These are phyloP conservation scores for Lichina pygmaea DNA, from an alignment of 495 filamentous ascomycete genomes.

Conservation along the genomic window DNA sequence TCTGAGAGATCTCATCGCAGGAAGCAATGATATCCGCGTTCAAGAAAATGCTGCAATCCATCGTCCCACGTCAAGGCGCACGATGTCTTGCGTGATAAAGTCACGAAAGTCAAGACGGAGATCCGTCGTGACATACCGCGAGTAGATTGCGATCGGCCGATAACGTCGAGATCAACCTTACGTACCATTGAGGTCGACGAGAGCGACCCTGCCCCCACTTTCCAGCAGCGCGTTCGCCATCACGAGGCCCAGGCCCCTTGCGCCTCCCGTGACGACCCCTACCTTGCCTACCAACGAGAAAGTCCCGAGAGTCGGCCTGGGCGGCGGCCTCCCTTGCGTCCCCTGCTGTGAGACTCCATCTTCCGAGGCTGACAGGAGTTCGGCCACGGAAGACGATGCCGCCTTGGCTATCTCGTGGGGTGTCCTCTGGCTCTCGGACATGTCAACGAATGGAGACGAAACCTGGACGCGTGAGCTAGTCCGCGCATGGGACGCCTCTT, in stretches of 20 bases:
- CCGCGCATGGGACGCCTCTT: slow-evolving; percentile 19
- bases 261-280: slow-evolving; percentile 62
- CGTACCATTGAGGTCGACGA: slow-evolving; percentile 81
- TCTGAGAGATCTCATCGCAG: too few relatives aligned
- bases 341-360: slow-evolving; percentile 4
- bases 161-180: slow-evolving; percentile 18
- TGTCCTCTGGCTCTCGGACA: slow-evolving; percentile 27
- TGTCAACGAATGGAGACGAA: slow-evolving; percentile 42
- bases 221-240: slow-evolving; percentile 77
- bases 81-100: too few relatives aligned
- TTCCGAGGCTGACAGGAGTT: too few relatives aligned
- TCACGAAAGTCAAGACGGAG: too few relatives aligned
- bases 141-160: too few relatives aligned
- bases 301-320: slow-evolving; percentile 36
- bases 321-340: slow-evolving; percentile 29
- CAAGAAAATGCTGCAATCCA: too few relatives aligned
- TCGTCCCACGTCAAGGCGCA: too few relatives aligned
- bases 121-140: too few relatives aligned
- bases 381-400: slow-evolving; percentile 14
- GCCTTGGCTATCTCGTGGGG: background rate
- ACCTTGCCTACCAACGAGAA: slow-evolving; percentile 63
- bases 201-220: slow-evolving; percentile 67
- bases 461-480: slow-evolving; percentile 54
- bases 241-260: slow-evolving; percentile 62
- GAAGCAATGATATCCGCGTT: too few relatives aligned